Percentiles rank a stretch among this genome's conserved stretches.
phyloP scores from a whole-genome alignment of 257 asterid species.

The Solanum piurae region DNA sequence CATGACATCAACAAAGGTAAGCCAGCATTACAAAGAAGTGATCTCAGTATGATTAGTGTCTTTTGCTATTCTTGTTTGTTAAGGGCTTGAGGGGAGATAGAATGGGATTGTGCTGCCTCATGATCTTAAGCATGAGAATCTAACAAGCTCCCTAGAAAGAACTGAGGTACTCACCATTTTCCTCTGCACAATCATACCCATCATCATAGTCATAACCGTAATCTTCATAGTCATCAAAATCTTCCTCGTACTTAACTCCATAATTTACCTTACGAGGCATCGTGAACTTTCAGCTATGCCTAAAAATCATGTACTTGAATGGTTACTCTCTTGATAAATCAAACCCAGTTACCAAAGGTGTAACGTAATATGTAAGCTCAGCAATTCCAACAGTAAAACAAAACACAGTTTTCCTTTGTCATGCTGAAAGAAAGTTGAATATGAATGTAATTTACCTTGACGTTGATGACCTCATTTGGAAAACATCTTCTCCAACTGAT shows the following conservation, averaged over 20 bases:
- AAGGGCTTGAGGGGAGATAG: neutral
- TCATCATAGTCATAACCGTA: slow-evolving; percentile 41
- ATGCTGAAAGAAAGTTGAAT: neutral
- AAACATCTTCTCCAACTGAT: neutral
- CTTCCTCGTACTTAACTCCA: slow-evolving; percentile 40
- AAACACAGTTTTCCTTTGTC: neutral
- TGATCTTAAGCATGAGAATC: neutral
- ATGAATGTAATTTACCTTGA: neutral
- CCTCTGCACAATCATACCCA: slow-evolving; percentile 28
- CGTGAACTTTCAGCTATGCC: slow-evolving; percentile 21
- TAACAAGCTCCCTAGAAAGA: neutral
- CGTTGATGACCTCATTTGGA: neutral
- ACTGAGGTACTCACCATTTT: slow-evolving; percentile 29
- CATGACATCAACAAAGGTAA: neutral
- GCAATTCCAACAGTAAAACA: neutral
- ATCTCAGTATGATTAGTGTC: neutral
- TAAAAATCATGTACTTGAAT: neutral
- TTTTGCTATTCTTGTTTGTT: neutral
- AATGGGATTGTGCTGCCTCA: neutral
- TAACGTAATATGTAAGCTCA: neutral
- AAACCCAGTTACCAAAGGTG: neutral
- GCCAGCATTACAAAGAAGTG: neutral
- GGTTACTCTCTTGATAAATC: neutral
- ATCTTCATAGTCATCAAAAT: slow-evolving; percentile 39
- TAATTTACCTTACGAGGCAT: slow-evolving; percentile 76